phyloP scores from a whole-genome alignment of 768 basidiomycete species.

The Suillus weaverae region DNA sequence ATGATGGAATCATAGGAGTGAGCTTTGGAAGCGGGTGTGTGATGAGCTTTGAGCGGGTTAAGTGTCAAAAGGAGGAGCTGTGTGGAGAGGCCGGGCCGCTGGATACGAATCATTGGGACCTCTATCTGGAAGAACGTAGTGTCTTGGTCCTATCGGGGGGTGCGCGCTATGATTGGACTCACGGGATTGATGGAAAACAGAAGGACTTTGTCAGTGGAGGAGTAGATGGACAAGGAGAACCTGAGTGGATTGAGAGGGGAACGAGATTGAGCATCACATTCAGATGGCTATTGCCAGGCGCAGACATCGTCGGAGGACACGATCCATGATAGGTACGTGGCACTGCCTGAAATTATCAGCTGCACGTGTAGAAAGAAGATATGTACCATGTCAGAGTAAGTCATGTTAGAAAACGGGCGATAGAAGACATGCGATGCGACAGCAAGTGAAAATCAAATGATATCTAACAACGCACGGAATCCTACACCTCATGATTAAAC shows the following conservation, averaged over 20 bases:
- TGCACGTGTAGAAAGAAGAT: neutral
- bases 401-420: neutral
- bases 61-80: conserved; percentile 6
- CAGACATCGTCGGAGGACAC: conserved; percentile 66
- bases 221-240: conserved; percentile 18
- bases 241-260: conserved; percentile 49
- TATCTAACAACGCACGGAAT: conserved; percentile 31
- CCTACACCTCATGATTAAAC: conserved; percentile 18
- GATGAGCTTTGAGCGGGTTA: conserved; percentile 64
- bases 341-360: neutral
- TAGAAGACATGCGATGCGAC: conserved; percentile 7
- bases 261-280: conserved; percentile 80
- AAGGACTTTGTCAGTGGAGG: conserved; percentile 55
- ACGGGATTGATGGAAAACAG: conserved; percentile 72
- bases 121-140: conserved; percentile 77
- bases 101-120: conserved; percentile 31
- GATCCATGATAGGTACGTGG: conserved; percentile 12
- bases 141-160: conserved; percentile 77
- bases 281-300: conserved; percentile 83
- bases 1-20: conserved; percentile 87
- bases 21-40: conserved; percentile 79
- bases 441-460: conserved; percentile 24
- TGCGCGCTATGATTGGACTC: conserved; percentile 85
- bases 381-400: neutral
- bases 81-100: neutral